These are phyloP conservation scores for Aspergillus neoniger DNA, from an alignment of 2,329 filamentous ascomycete species.

Conservation along the genomic window DNA sequence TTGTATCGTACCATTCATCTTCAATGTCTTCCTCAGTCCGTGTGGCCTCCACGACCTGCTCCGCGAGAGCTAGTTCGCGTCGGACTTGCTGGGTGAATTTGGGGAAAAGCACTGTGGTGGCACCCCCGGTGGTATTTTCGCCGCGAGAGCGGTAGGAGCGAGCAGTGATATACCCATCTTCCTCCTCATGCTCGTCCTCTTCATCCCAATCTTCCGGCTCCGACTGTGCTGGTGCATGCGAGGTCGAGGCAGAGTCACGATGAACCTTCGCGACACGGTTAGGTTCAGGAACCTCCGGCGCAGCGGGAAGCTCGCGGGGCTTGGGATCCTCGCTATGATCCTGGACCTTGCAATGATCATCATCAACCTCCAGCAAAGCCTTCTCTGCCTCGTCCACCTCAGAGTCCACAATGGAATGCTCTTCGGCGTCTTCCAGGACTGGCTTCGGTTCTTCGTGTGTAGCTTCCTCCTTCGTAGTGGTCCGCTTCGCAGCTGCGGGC, in stretches of 20 bases:
- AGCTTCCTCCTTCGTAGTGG: constrained; percentile 14
- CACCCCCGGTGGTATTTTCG: constrained; percentile 69
- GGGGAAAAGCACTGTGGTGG: constrained; percentile 70
- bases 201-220: constrained; percentile 75
- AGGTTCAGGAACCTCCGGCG: constrained; percentile 2
- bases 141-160: constrained; percentile 74
- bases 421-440: constrained; percentile 20
- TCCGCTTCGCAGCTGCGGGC: constrained; percentile 18
- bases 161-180: constrained; percentile 73
- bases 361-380: constrained; percentile 27
- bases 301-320: constrained; percentile 8
- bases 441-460: constrained; percentile 16
- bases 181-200: constrained; percentile 72
- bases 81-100: constrained; percentile 67
- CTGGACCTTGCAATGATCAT: constrained; percentile 30
- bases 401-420: constrained; percentile 23
- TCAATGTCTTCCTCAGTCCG: constrained; percentile 74
- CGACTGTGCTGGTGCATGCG: constrained; percentile 33
- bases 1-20: constrained; percentile 89
- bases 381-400: constrained; percentile 33
- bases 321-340: constrained; percentile 16
- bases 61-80: constrained; percentile 71
- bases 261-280: constrained; percentile 14
- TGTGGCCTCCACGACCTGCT: constrained; percentile 65
- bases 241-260: constrained; percentile 23